Conservation (phyloP, 371 early-diverging fungal genomes). For the Circinella umbellata region DNA sequence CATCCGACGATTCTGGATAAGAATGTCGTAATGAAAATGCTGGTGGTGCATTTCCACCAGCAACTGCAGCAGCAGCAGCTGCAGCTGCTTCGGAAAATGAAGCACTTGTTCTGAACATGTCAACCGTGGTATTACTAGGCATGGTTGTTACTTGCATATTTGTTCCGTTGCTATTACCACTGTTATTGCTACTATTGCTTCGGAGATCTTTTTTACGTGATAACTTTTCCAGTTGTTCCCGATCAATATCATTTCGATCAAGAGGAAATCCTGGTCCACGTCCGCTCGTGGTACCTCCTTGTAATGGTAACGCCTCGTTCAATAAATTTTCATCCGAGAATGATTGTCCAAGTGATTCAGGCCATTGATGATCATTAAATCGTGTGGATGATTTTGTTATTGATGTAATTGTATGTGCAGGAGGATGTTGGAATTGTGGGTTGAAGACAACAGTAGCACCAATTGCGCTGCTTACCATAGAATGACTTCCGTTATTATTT, state of each 20-base stretch:
- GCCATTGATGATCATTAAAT: slow-evolving; percentile 4
- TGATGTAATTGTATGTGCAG: neutral
- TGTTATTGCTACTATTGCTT: neutral
- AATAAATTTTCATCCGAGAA: neutral
- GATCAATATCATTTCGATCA: slow-evolving; percentile 24
- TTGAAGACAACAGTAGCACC: neutral
- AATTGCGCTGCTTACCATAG: too few relatives aligned
- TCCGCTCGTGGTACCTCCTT: neutral
- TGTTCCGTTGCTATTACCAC: too few relatives aligned
- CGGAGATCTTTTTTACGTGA: slow-evolving; percentile 21
- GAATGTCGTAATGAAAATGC: slow-evolving; percentile 1
- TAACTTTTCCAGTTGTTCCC: slow-evolving; percentile 24
- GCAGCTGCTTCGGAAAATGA: neutral
- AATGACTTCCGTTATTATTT: too few relatives aligned
- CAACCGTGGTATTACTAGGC: neutral
- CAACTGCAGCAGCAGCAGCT: neutral
- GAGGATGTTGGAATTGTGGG: slow-evolving; percentile 2
- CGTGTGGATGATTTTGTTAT: neutral
- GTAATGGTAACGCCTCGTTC: neutral
- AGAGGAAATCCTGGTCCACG: slow-evolving; percentile 12
- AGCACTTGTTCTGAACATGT: neutral
- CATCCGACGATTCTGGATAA: neutral
- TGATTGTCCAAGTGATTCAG: neutral
- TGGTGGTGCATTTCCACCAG: neutral
- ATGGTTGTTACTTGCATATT: neutral